Evolutionary conservation across 208 protist species (phyloP).

Genomic region (Trichomonas tenax): DNA sequence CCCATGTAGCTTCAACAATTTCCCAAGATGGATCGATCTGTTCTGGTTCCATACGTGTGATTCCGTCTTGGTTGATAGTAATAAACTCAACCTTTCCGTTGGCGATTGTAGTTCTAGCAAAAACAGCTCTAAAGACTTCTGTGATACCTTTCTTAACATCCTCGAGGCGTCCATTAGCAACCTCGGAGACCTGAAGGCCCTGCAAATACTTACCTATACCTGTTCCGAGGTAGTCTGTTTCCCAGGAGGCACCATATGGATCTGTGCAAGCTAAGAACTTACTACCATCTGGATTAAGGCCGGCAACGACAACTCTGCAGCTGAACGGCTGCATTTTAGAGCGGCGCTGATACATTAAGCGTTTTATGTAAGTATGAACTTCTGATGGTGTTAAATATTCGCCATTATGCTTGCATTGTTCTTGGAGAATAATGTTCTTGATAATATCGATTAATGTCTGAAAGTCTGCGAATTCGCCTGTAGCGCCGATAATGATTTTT

Average conservation of each 20-base stretch:
- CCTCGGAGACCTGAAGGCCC: background rate
- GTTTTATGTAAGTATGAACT: background rate
- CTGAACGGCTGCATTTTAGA: background rate
- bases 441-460: background rate
- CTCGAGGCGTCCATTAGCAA: background rate
- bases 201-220: background rate
- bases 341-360: background rate
- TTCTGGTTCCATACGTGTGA: background rate
- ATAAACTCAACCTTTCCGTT: background rate
- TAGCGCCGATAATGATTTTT: background rate
- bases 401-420: background rate
- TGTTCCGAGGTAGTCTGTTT: background rate
- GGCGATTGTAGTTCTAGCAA: background rate
- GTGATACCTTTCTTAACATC: background rate
- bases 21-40: background rate
- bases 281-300: background rate
- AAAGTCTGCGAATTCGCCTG: background rate
- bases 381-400: slow-evolving; percentile 4
- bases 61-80: background rate
- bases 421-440: background rate
- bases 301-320: background rate
- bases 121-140: background rate
- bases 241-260: background rate
- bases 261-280: background rate
- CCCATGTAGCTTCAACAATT: background rate